These are phyloP conservation scores for Leccinum obscurum DNA, from an alignment of 768 basidiomycete genomes.

Conservation along the genomic window DNA sequence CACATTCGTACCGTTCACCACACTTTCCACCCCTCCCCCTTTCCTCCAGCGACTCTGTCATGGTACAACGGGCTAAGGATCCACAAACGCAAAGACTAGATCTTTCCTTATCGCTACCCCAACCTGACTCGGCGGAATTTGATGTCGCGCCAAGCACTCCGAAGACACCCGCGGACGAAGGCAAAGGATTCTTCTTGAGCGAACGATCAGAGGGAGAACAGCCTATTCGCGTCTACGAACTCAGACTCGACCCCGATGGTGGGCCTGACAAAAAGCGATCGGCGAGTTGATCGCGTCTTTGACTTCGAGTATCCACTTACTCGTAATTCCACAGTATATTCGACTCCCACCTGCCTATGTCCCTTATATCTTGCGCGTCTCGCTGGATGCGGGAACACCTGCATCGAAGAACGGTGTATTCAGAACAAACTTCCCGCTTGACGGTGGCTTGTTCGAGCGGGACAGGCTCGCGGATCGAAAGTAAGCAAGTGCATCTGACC, in stretches of 20 bases:
- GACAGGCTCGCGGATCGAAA: constrained; percentile 70
- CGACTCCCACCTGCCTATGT: constrained; percentile 88
- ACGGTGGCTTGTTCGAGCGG: constrained; percentile 84
- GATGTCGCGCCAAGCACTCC: constrained; percentile 49
- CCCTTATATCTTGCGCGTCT: constrained; percentile 90
- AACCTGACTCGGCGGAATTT: neutral
- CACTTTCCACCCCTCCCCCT: neutral
- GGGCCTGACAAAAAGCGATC: constrained; percentile 84
- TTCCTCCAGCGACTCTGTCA: constrained; percentile 7
- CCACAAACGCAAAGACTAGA: constrained; percentile 2
- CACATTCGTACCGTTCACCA: neutral
- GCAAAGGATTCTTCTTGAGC: constrained; percentile 82
- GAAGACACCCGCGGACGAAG: constrained; percentile 92
- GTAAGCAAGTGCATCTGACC: constrained; percentile 43
- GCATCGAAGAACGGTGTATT: constrained; percentile 89
- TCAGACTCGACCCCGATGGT: constrained; percentile 85
- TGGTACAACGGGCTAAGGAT: constrained; percentile 13
- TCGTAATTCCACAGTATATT: constrained; percentile 66
- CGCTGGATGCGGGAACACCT: constrained; percentile 89
- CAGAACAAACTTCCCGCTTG: constrained; percentile 95
- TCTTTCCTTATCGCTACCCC: constrained; percentile 20
- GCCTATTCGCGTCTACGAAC: constrained; percentile 82
- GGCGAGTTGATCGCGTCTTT: constrained; percentile 46
- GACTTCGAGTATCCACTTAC: constrained; percentile 9
- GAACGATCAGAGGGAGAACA: constrained; percentile 49